phyloP scores from a whole-genome alignment of 768 basidiomycete species.

The Lactifluus echinatus region DNA sequence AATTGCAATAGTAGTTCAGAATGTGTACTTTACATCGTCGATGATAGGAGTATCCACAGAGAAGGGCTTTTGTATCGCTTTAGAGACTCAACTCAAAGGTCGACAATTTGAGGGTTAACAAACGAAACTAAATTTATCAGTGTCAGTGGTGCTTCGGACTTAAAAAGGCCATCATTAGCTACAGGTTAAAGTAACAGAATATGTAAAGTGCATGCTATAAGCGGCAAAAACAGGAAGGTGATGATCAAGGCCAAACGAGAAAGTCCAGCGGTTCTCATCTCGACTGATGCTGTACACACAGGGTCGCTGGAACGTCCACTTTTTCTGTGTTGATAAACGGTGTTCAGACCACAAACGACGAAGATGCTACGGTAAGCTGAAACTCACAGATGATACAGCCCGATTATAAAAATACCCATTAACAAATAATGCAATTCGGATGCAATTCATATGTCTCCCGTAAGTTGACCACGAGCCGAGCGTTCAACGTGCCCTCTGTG shows the following conservation, averaged over 20 bases:
- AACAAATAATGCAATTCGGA: constrained; percentile 18
- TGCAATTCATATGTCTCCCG: background rate
- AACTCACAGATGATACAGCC: background rate
- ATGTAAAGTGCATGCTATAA: no score
- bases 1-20: no score
- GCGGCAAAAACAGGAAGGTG: no score
- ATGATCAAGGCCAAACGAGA: no score
- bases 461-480: constrained; percentile 18
- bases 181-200: no score
- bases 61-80: background rate
- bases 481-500: constrained; percentile 14
- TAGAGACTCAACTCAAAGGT: background rate
- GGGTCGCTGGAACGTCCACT: background rate
- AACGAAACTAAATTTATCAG: no score
- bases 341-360: background rate
- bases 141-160: no score
- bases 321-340: background rate
- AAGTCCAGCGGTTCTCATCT: no score
- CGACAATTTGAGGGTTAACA: no score
- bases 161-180: no score
- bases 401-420: background rate
- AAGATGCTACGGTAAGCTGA: background rate
- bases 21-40: no score
- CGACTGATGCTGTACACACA: background rate
- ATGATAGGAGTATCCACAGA: no score